A percentile compares a stretch with the other conserved stretches of the same genome.
phyloP scores from a whole-genome alignment of 768 basidiomycete species.

The Tulasnella sp. region DNA sequence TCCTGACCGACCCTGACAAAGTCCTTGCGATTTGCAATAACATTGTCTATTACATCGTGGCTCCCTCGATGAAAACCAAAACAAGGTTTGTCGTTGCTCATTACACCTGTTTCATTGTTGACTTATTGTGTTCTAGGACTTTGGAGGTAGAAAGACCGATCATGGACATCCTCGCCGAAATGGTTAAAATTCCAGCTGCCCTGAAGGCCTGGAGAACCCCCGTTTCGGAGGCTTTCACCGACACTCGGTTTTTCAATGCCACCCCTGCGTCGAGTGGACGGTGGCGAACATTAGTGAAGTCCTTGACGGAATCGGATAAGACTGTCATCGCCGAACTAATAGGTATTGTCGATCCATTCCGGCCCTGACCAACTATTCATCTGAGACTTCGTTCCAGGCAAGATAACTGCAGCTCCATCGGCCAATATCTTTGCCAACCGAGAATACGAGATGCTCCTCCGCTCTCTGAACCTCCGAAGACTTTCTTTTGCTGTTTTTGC shows the following conservation, averaged over 20 bases:
- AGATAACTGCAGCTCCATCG: constrained; percentile 70
- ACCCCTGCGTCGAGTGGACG: constrained; percentile 39
- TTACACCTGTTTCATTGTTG: background rate
- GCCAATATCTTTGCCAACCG: constrained; percentile 94
- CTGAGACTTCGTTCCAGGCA: constrained; percentile 17
- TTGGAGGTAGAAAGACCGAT: constrained; percentile 62
- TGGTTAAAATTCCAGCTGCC: constrained; percentile 64
- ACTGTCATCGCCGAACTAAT: constrained; percentile 75
- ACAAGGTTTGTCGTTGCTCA: constrained; percentile 39
- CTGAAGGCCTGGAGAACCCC: constrained; percentile 76
- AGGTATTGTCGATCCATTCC: constrained; percentile 39
- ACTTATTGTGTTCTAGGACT: constrained; percentile 28
- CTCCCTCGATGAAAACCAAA: constrained; percentile 68
- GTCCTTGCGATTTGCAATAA: constrained; percentile 67
- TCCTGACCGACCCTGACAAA: constrained; percentile 78
- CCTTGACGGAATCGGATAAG: constrained; percentile 78
- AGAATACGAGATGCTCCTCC: constrained; percentile 83
- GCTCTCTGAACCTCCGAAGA: constrained; percentile 77
- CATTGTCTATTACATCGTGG: constrained; percentile 73
- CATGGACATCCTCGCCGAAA: constrained; percentile 59
- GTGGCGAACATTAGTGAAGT: constrained; percentile 72
- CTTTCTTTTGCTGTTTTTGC: constrained; percentile 78
- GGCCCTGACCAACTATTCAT: background rate
- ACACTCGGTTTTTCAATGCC: constrained; percentile 78
- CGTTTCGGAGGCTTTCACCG: constrained; percentile 71